Evolutionary conservation across 768 basidiomycete genomes (phyloP), one percentile per base, ranked within the genome.

Genomic region (Lactarius indigo): DNA sequence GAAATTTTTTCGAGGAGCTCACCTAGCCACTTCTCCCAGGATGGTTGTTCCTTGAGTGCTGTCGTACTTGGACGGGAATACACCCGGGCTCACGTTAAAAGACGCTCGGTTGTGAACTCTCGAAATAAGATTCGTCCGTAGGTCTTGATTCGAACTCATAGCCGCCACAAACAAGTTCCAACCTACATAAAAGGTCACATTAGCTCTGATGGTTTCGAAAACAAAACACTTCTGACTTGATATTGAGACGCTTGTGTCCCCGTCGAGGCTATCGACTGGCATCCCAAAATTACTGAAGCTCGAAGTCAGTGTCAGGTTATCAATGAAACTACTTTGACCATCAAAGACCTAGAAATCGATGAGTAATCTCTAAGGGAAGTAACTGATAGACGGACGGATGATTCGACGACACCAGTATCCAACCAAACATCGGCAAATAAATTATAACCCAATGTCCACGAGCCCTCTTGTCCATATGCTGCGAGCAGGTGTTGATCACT

Each of bases 281-380:
- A 37, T 39, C 17, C 54, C 50, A 13, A 17, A 35, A 33, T 9
- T 18, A 15, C 28, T 17, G 31, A 50, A 30, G 2, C 1, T 26
- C n/a, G 50, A 50, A 39, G 13, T 15, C 5, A 8, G 28, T 57
- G 17, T 13, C 30, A 33, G 2, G 74, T 74, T 79, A 72, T 86
- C 85, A 57, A 87, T 65, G 35, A 83, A 72, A 58, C 80, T 83
- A 62, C 88, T 85, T 4, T 78, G 69, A 20, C 85, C 87, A 2
- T 79, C 79, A 75, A 82, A 87, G 61, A 89, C 50, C 50, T 50
- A n/a, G 23, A 26, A 5, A 26, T 4, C 10, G 5, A 13, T 26
- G 35, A 35, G 35, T 35, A 2, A 35, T 35, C 10, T 10, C 2
- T 33, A 35, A 35, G 35, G 35, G 35, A 3, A 35, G 1, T 10